Base-by-base conservation (phyloP, 2,329 filamentous ascomycete species). In the Cercospora sojina region DNA sequence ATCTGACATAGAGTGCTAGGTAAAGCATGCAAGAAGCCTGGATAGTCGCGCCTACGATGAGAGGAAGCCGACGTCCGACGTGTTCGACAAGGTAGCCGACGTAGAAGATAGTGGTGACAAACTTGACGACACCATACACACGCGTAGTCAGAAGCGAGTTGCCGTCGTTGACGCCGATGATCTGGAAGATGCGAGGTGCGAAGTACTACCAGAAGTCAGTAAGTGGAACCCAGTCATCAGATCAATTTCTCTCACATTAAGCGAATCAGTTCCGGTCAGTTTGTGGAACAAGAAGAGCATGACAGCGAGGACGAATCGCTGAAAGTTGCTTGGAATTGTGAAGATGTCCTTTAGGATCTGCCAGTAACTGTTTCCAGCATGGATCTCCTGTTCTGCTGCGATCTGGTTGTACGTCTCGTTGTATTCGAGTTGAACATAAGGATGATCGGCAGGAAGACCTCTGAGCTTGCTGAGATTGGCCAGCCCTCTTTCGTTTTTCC, bases 221-320 rank as follows among this genome's bases (percentile, higher is more conserved):
- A 6, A 16, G 27, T 3, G 3, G 20, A 6, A 16, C 16, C 2
- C 13, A 29, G 23, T n/a, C 3, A 8, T 12, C 13, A 8, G 3
- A 25, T 25, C 27, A 6, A 6, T 25, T 13, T 29, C 13, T 20
- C 49, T 55, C 9, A 55, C 51, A 31, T 70, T 70, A 25, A 70
- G 60, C 20, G 53, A 59, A 29, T 68, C 68, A 8, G 68, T 70
- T n/a, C 68, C 66, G 6, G 68, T 70, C 31, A 70, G 62, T 41
- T 70, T 70, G 59, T 70, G 68, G 56, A 70, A 70, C 23, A 70
- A 27, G 59, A 70, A 69, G 13, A 70, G 47, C 67, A 69, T 69
- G 2, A 64, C 59, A 2, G 69, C 69, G 12, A 70, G 53, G 58
- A 70, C 65, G 64, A 70, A 70, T 16, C 69, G 59, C 29, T 66